These are phyloP conservation scores for Debaryomycetaceae sp. DNA, from an alignment of 1,139 yeast species.

Conservation along the genomic window DNA sequence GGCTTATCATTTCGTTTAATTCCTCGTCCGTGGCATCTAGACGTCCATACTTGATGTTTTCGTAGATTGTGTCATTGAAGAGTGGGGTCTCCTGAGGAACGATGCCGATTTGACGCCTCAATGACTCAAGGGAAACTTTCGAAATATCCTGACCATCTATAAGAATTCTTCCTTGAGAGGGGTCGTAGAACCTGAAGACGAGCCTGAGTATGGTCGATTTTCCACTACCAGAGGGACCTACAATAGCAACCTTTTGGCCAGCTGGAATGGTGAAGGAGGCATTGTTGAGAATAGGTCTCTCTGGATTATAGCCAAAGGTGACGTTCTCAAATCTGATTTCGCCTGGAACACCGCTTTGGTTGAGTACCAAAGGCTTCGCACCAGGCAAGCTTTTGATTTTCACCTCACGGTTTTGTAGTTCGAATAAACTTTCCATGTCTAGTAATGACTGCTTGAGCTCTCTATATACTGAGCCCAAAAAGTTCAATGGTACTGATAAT, in stretches of 20 bases:
- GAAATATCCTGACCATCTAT: conserved; percentile 90
- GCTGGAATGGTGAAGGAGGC: conserved; percentile 86
- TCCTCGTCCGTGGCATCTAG: conserved; percentile 72
- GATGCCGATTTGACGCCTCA: conserved; percentile 76
- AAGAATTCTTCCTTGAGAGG: conserved; percentile 68
- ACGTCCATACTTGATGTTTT: conserved; percentile 85
- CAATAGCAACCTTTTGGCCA: conserved; percentile 87
- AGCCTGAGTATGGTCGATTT: conserved; percentile 85
- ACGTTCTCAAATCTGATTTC: conserved; percentile 89
- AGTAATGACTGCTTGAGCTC: conserved; percentile 88
- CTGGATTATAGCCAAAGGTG: conserved; percentile 86
- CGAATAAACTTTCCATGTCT: conserved; percentile 90
- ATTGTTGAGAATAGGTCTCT: conserved; percentile 77
- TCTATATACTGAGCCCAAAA: conserved; percentile 90
- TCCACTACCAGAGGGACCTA: conserved; percentile 95
- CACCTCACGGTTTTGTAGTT: conserved; percentile 72
- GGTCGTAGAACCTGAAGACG: conserved; percentile 87
- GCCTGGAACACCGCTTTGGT: conserved; percentile 43
- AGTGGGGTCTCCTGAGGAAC: conserved; percentile 98
- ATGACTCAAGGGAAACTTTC: conserved; percentile 68
- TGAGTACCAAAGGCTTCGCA: conserved; percentile 57
- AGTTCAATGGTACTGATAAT: conserved; percentile 88
- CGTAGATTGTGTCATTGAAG: conserved; percentile 85
- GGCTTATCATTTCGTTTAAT: conserved; percentile 57
- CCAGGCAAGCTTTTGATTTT: conserved; percentile 57